phyloP scores from a whole-genome alignment of 1,284 basidiomycete genomes.

The Cronartium quercuum region DNA sequence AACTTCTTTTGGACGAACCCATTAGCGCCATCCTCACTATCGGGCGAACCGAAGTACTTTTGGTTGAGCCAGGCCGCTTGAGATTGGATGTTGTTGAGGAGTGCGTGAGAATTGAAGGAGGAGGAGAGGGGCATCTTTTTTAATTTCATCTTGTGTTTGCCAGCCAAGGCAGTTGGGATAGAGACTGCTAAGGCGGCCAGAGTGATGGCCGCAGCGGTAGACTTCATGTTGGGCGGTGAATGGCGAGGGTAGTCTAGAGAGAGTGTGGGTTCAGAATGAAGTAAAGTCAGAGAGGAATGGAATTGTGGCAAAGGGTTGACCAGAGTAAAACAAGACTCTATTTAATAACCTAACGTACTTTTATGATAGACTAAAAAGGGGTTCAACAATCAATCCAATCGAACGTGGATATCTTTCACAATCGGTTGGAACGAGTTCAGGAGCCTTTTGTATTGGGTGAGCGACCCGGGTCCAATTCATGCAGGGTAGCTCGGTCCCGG shows the following conservation, averaged over 20 bases:
- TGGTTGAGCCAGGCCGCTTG: constrained; percentile 72
- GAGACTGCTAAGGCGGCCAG: neutral
- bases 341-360: too few relatives aligned
- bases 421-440: too few relatives aligned
- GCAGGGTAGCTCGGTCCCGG: too few relatives aligned
- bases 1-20: constrained; percentile 56
- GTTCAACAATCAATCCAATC: too few relatives aligned
- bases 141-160: constrained; percentile 68
- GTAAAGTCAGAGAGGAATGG: neutral
- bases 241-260: neutral
- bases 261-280: neutral
- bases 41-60: constrained; percentile 68
- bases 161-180: constrained; percentile 41
- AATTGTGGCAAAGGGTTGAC: neutral
- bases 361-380: too few relatives aligned
- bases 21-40: constrained; percentile 66
- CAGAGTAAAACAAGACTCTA: neutral
- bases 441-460: too few relatives aligned
- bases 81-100: constrained; percentile 34
- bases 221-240: neutral
- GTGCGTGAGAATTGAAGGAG: constrained; percentile 60
- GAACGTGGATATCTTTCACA: too few relatives aligned
- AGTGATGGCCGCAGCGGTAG: neutral
- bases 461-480: too few relatives aligned
- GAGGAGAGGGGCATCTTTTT: constrained; percentile 63